Evolutionary conservation across 345 rosid species (phyloP).

Genomic region (Pugionium dolabratum): DNA sequence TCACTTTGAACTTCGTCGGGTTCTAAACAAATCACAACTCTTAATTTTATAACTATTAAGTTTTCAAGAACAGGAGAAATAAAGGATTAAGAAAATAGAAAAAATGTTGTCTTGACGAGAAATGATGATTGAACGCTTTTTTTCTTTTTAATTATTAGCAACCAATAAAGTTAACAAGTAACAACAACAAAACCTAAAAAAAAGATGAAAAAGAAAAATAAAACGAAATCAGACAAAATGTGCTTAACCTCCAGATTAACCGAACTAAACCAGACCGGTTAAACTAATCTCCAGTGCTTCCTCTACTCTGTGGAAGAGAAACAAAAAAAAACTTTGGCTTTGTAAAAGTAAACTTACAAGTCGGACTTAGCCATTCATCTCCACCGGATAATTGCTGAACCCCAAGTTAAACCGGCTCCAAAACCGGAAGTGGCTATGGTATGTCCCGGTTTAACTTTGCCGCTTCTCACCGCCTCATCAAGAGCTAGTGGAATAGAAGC

Average conservation of each 20-base stretch:
- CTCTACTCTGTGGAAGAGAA: conserved; percentile 16
- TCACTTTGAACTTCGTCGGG: too few relatives aligned
- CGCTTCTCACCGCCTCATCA: conserved; percentile 89
- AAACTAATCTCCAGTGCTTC: conserved; percentile 24
- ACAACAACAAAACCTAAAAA: conserved; percentile 29
- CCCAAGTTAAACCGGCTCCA: conserved; percentile 98
- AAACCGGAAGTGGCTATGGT: conserved; percentile 80
- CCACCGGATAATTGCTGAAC: conserved; percentile 86
- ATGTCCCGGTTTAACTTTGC: conserved; percentile 81
- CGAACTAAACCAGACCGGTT: conserved; percentile 27
- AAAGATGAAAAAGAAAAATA: conserved; percentile 1
- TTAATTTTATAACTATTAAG: background rate
- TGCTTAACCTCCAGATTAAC: conserved; percentile 22
- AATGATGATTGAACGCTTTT: conserved; percentile 10
- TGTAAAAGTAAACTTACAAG: conserved; percentile 22
- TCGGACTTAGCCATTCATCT: conserved; percentile 43
- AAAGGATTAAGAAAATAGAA: background rate
- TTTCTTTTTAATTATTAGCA: conserved; percentile 21
- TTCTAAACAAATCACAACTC: background rate
- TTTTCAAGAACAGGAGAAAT: background rate
- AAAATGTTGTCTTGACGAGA: background rate
- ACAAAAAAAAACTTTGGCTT: conserved; percentile 8
- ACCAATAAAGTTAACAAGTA: conserved; percentile 19
- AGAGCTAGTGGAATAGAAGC: conserved; percentile 91
- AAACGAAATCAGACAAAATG: conserved; percentile 31